phyloP scores from a whole-genome alignment of 345 rosid genomes.

The Lumnitzera racemosa region DNA sequence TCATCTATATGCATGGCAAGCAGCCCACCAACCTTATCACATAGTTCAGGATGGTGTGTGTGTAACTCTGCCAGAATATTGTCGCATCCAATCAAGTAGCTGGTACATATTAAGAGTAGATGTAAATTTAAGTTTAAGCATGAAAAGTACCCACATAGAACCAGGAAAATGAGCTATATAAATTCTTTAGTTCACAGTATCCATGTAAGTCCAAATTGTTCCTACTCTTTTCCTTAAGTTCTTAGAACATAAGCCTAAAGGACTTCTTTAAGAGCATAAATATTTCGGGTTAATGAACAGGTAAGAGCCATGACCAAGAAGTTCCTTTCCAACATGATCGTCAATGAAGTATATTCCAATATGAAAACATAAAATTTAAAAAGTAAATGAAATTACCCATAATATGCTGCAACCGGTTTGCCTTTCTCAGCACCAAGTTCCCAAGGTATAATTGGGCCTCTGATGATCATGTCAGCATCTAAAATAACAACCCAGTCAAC shows the following conservation, averaged over 20 bases:
- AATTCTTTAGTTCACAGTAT: too few relatives aligned
- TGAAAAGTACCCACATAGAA: too few relatives aligned
- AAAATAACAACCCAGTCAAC: conserved; percentile 97
- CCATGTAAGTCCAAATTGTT: too few relatives aligned
- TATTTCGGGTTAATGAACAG: too few relatives aligned
- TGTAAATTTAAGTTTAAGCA: too few relatives aligned
- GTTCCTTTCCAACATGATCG: too few relatives aligned
- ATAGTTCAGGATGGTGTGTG: conserved; percentile 69
- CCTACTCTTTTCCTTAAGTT: too few relatives aligned
- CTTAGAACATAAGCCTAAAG: too few relatives aligned
- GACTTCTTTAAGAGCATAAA: too few relatives aligned
- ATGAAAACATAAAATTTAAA: conserved; percentile 2
- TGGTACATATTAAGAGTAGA: conserved; percentile 9
- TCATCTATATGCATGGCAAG: conserved; percentile 97
- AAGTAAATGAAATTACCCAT: conserved; percentile 48
- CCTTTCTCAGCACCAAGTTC: conserved; percentile 90
- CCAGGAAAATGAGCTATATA: too few relatives aligned
- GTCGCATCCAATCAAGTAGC: conserved; percentile 92
- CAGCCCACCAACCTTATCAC: conserved; percentile 99
- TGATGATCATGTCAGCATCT: conserved; percentile 93
- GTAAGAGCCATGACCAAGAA: too few relatives aligned
- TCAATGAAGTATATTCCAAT: background rate
- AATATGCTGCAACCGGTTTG: conserved; percentile 79
- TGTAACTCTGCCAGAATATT: conserved; percentile 79
- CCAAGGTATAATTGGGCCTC: conserved; percentile 96